Base-by-base conservation (phyloP, 2,329 filamentous ascomycete genomes). In the Cadophora luteo-olivacea region DNA sequence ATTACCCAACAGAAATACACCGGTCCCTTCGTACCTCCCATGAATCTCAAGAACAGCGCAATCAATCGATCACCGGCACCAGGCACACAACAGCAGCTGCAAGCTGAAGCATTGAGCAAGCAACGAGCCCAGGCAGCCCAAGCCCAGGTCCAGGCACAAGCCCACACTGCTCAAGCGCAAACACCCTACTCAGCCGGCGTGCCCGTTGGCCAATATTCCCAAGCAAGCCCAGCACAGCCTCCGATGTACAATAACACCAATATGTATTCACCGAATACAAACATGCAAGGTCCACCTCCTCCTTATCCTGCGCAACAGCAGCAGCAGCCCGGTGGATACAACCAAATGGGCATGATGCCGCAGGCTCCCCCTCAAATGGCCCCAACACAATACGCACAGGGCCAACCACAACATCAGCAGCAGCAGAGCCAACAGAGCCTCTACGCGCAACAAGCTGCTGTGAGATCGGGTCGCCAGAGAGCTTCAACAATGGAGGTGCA, bases 1-100 rank as follows among this genome's bases (percentile, higher is more conserved):
- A 99, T 99, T 78, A 99, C 96, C 0, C 96, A 99, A 78, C 92
- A 97, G 78, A 99, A 98, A 83, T 99, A 91, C 78, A 97, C 94
- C 0, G 94, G 94, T 0, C 94, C 94, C 3, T 99, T 99, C 78
- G 92, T 98, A 60, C 96, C 96, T 9, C 95, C 95, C 2, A 97
- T 97, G 94, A 97, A 97, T 77, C 83, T 98, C 69, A 97, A 97
- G 79, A 89, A 93, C 24, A 93, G 92, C 75, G 92, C 92, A 1
- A 85, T 92, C 65, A 94, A 92, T 78, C 88, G 96, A 76, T 97
- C 95, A 24, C 93, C 94, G 16, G 94, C 95, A 6, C 95, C 94
- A 5, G 95, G 94, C 49, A 96, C 97, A 19, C 94, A 97, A 78
- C 94, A 97, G 79, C 96, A 98, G 78, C 93, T 97, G 78, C 93